phyloP scores from a whole-genome alignment of 2,329 filamentous ascomycete genomes.

The Clonostachys chloroleuca region DNA sequence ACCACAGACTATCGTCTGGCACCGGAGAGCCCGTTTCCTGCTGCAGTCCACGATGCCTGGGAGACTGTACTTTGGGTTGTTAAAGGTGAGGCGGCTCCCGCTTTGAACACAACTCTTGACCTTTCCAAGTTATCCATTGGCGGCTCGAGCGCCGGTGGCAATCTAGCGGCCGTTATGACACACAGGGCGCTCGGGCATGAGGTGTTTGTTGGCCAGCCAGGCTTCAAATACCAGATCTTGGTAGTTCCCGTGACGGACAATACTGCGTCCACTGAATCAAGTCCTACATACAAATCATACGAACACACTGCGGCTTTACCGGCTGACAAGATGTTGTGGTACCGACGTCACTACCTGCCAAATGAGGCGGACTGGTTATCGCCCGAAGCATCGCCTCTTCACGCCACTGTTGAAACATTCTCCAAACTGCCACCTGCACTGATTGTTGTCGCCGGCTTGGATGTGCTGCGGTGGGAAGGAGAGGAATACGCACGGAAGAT shows the following conservation, averaged over 20 bases:
- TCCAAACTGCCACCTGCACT: slow-evolving; percentile 38
- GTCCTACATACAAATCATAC: slow-evolving; percentile 42
- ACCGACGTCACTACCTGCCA: slow-evolving; percentile 52
- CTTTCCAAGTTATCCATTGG: slow-evolving; percentile 11
- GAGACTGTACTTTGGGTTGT: slow-evolving; percentile 7
- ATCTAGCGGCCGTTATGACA: slow-evolving; percentile 47
- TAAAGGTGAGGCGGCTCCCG: slow-evolving; percentile 9
- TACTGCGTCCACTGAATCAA: slow-evolving; percentile 34
- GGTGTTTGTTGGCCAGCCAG: slow-evolving; percentile 18
- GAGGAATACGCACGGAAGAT: slow-evolving; percentile 44
- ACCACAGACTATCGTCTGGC: slow-evolving; percentile 52
- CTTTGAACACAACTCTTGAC: slow-evolving; percentile 29
- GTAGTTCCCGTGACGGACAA: slow-evolving; percentile 56
- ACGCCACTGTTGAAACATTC: slow-evolving; percentile 36
- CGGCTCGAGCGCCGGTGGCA: slow-evolving; percentile 40
- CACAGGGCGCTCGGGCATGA: slow-evolving; percentile 31
- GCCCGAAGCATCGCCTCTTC: slow-evolving; percentile 49
- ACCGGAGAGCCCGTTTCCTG: slow-evolving; percentile 51
- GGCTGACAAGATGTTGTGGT: slow-evolving; percentile 39
- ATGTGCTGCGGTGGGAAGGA: slow-evolving; percentile 51
- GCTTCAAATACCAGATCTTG: slow-evolving; percentile 40
- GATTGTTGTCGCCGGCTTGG: slow-evolving; percentile 11
- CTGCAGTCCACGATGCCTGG: slow-evolving; percentile 53
- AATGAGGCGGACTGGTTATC: slow-evolving; percentile 35
- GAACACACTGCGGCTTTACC: slow-evolving; percentile 46